Conservation (phyloP, 495 filamentous ascomycete genomes). For the Aspergillus conjunctus region DNA sequence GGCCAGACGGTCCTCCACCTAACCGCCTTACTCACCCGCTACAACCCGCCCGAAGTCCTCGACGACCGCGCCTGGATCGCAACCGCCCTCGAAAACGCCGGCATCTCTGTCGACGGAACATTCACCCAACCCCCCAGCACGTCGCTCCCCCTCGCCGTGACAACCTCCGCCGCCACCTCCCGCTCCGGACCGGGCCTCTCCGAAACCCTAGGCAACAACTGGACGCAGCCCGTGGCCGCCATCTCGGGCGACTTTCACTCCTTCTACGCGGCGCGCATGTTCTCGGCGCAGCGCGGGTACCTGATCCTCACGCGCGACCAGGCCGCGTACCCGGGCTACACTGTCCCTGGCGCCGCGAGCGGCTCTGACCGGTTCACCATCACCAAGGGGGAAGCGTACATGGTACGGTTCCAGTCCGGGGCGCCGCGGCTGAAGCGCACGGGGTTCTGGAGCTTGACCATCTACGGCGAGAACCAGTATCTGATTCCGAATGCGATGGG, state of each 20-base stretch:
- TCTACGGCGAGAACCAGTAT: slow-evolving; percentile 1
- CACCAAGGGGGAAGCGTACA: not conserved
- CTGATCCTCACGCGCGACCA: not conserved
- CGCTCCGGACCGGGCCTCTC: not conserved
- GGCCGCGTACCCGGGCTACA: not conserved
- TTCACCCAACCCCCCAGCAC: not conserved
- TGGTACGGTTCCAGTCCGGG: not conserved
- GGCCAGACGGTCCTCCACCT: not conserved
- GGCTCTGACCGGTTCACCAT: not conserved
- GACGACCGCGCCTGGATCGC: not conserved
- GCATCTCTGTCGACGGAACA: not conserved
- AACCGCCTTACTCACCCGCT: not conserved
- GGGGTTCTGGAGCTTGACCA: slow-evolving; percentile 2
- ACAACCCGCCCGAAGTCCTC: not conserved
- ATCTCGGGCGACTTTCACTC: not conserved
- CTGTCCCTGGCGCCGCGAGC: not conserved
- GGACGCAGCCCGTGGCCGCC: not conserved
- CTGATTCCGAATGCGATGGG: not conserved
- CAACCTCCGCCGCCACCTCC: not conserved
- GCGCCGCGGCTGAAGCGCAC: not conserved
- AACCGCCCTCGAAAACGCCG: not conserved
- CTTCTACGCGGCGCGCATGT: not conserved
- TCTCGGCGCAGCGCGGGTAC: slow-evolving; percentile 1
- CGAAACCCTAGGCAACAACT: not conserved
- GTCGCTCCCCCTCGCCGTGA: not conserved